A percentile compares a stretch with the other conserved stretches of the same genome.
Evolutionary conservation across 371 early-diverging fungal species (phyloP).

Genomic region (Dinochytrium kinnereticum): DNA sequence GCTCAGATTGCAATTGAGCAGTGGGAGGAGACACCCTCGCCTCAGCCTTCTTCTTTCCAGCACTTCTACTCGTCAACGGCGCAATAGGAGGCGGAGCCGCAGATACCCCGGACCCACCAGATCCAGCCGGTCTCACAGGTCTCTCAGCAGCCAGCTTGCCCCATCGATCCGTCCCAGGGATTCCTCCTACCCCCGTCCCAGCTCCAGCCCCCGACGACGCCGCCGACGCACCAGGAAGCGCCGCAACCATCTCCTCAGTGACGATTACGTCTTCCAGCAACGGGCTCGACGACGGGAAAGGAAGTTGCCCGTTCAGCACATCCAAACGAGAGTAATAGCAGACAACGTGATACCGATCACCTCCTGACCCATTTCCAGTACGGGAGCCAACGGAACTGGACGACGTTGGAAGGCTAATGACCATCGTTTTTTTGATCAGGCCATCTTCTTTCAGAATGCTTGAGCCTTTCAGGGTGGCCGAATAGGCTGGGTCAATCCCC

Average conservation of each 20-base stretch:
- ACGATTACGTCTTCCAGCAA: not conserved
- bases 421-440: slow-evolving; percentile 25
- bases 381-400: not conserved
- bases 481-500: slow-evolving; percentile 17
- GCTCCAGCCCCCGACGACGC: not conserved
- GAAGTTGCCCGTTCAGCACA: not conserved
- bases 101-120: not conserved
- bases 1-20: no score
- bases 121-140: not conserved
- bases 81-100: no score
- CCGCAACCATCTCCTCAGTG: not conserved
- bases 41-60: no score
- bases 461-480: slow-evolving; percentile 7
- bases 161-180: not conserved
- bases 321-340: slow-evolving; percentile 11
- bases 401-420: not conserved
- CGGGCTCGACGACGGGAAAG: not conserved
- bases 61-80: not conserved
- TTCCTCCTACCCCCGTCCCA: not conserved
- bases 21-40: no score
- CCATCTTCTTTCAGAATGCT: slow-evolving; percentile 18
- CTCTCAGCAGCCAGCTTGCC: not conserved
- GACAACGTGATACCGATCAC: slow-evolving; percentile 11
- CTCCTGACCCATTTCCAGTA: not conserved
- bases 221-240: not conserved